A percentile compares a stretch with the other conserved stretches of the same genome.
Evolutionary conservation across 1,284 basidiomycete genomes (phyloP).

Genomic region (Hymenochaete sp.): DNA sequence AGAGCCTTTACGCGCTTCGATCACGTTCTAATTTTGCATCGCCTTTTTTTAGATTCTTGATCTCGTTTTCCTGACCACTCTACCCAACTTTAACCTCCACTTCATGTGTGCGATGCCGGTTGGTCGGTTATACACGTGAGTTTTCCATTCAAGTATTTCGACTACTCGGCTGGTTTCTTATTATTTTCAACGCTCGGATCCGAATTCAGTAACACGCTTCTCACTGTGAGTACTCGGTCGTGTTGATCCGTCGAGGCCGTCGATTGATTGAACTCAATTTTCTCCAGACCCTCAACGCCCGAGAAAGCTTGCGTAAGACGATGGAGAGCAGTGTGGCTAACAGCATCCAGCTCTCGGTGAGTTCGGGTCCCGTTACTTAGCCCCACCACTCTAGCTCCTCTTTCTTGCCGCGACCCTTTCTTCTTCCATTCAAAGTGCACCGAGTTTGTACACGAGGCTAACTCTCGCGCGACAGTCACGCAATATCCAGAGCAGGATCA

Average conservation of each 20-base stretch:
- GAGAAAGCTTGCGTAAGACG: slow-evolving; percentile 11
- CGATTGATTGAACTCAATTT: slow-evolving; percentile 1
- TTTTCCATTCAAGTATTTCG: background rate
- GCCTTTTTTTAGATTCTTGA: slow-evolving; percentile 9
- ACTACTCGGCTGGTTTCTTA: background rate
- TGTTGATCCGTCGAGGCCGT: no score
- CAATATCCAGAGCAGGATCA: slow-evolving; percentile 2
- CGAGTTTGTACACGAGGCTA: no score
- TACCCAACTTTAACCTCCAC: slow-evolving; percentile 12
- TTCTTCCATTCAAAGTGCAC: no score
- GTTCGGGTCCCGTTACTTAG: no score
- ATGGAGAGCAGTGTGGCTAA: slow-evolving; percentile 15
- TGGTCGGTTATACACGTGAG: slow-evolving; percentile 13
- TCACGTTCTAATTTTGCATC: background rate
- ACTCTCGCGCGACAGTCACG: slow-evolving; percentile 8
- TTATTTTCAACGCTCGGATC: background rate
- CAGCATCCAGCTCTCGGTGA: slow-evolving; percentile 8
- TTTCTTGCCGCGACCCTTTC: no score
- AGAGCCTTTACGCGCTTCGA: no score
- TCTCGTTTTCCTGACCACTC: slow-evolving; percentile 13
- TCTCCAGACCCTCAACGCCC: slow-evolving; percentile 13
- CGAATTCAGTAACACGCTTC: slow-evolving; percentile 10
- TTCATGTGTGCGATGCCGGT: slow-evolving; percentile 16
- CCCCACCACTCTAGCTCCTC: no score
- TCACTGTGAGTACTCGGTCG: slow-evolving; percentile 9